A percentile compares a stretch with the other conserved stretches of the same genome.
These are phyloP conservation scores for Alternaria arbusti DNA, from an alignment of 2,329 filamentous ascomycete genomes.

Conservation along the genomic window DNA sequence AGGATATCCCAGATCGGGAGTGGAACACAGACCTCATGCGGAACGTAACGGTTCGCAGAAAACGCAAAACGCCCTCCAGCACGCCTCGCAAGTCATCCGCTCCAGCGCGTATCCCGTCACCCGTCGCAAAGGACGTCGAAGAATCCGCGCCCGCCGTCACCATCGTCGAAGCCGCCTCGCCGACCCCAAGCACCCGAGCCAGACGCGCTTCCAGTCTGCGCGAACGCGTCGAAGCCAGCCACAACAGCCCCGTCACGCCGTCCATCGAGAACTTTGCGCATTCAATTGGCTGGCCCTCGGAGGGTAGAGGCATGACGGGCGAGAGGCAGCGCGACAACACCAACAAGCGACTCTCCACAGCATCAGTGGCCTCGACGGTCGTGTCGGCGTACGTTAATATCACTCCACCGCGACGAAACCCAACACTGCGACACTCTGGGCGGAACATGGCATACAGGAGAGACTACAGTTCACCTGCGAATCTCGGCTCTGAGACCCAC, in stretches of 20 bases:
- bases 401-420: slow-evolving; percentile 53
- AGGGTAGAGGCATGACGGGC: slow-evolving; percentile 34
- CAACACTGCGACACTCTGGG: slow-evolving; percentile 60
- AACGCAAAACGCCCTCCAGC: slow-evolving; percentile 35
- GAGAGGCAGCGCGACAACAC: slow-evolving; percentile 37
- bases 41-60: slow-evolving; percentile 51
- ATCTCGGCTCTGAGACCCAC: slow-evolving; percentile 51
- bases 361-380: slow-evolving; percentile 61
- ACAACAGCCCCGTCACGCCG: slow-evolving; percentile 40
- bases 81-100: slow-evolving; percentile 20
- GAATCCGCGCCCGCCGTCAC: slow-evolving; percentile 9
- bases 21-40: slow-evolving; percentile 51
- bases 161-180: slow-evolving; percentile 24
- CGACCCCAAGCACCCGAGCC: slow-evolving; percentile 25
- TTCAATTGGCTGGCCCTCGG: slow-evolving; percentile 58
- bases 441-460: slow-evolving; percentile 60
- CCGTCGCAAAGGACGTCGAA: neutral
- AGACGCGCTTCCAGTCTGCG: slow-evolving; percentile 38
- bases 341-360: slow-evolving; percentile 55
- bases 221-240: slow-evolving; percentile 43
- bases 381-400: slow-evolving; percentile 63
- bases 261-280: slow-evolving; percentile 58
- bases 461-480: slow-evolving; percentile 40
- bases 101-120: slow-evolving; percentile 4
- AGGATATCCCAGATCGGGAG: slow-evolving; percentile 43